A percentile compares a stretch with the other conserved stretches of the same genome.
These are phyloP conservation scores for Pythium insidiosum DNA, from an alignment of 352 stramenopile species.

Conservation along the genomic window DNA sequence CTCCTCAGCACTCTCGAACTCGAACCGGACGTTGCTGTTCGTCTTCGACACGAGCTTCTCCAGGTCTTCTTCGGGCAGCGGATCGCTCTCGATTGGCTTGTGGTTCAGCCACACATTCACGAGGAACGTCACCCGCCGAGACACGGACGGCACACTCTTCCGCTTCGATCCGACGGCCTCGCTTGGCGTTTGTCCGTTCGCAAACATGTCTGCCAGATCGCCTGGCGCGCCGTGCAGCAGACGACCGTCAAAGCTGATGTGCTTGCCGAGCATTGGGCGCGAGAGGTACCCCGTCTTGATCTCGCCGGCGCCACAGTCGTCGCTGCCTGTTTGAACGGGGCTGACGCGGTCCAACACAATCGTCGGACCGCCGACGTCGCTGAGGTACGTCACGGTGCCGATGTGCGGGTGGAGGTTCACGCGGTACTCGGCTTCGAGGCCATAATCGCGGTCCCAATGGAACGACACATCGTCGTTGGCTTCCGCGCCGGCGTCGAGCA, in stretches of 20 bases:
- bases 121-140: slow-evolving; percentile 59
- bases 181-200: slow-evolving; percentile 11
- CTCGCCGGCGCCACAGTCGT: slow-evolving; percentile 23
- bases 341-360: slow-evolving; percentile 36
- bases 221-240: slow-evolving; percentile 52
- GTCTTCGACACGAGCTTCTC: slow-evolving; percentile 7
- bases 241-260: slow-evolving; percentile 67
- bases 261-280: slow-evolving; percentile 35
- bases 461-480: slow-evolving; percentile 73
- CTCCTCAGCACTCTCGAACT: slow-evolving; percentile 10
- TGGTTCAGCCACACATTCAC: slow-evolving; percentile 68
- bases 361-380: slow-evolving; percentile 32
- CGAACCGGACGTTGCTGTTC: slow-evolving; percentile 11
- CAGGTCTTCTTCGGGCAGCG: slow-evolving; percentile 17
- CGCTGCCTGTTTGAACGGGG: slow-evolving; percentile 23
- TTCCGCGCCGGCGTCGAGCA: slow-evolving; percentile 40
- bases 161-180: too few relatives aligned
- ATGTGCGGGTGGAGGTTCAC: slow-evolving; percentile 77
- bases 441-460: slow-evolving; percentile 90
- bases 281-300: slow-evolving; percentile 22
- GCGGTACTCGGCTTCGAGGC: slow-evolving; percentile 54
- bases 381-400: slow-evolving; percentile 68
- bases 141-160: too few relatives aligned
- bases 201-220: slow-evolving; percentile 24
- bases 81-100: slow-evolving; percentile 32